Evolutionary conservation across 768 basidiomycete species (phyloP).

Genomic region (Galerina marginata): DNA sequence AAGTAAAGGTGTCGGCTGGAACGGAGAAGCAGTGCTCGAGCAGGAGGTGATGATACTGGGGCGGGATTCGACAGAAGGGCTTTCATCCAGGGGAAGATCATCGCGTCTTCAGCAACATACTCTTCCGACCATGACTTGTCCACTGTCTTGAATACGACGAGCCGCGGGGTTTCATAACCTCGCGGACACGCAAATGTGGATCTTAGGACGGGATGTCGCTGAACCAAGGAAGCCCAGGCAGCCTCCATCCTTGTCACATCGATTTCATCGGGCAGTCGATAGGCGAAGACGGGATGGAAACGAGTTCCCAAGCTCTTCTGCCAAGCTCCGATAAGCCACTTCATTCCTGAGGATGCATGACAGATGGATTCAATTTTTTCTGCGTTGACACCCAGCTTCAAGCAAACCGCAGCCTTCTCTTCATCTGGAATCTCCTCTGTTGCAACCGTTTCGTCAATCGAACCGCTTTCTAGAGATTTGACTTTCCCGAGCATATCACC

Average conservation of each 20-base stretch:
- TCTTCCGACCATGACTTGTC: constrained; percentile 30
- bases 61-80: constrained; percentile 29
- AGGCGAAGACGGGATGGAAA: constrained; percentile 51
- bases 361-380: constrained; percentile 29
- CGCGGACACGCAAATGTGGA: constrained; percentile 45
- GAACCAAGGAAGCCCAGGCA: constrained; percentile 44
- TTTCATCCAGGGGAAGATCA: constrained; percentile 27
- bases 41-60: constrained; percentile 23
- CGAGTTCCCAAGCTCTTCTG: constrained; percentile 43
- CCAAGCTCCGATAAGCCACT: constrained; percentile 49
- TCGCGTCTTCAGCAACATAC: constrained; percentile 12
- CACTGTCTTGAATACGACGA: constrained; percentile 30
- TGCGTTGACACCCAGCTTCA: constrained; percentile 21
- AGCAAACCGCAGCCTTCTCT: constrained; percentile 26
- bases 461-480: neutral
- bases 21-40: constrained; percentile 29
- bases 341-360: constrained; percentile 36
- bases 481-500: constrained; percentile 32
- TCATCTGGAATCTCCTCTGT: neutral
- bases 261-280: constrained; percentile 35
- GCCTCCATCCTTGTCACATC: constrained; percentile 31
- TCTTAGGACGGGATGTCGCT: constrained; percentile 44
- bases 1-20: constrained; percentile 28
- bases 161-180: constrained; percentile 28
- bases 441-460: too few species aligned